Evolutionary conservation across 768 basidiomycete genomes (phyloP), one percentile per base, ranked within the genome.

Genomic region (Boletus sensibilis): DNA sequence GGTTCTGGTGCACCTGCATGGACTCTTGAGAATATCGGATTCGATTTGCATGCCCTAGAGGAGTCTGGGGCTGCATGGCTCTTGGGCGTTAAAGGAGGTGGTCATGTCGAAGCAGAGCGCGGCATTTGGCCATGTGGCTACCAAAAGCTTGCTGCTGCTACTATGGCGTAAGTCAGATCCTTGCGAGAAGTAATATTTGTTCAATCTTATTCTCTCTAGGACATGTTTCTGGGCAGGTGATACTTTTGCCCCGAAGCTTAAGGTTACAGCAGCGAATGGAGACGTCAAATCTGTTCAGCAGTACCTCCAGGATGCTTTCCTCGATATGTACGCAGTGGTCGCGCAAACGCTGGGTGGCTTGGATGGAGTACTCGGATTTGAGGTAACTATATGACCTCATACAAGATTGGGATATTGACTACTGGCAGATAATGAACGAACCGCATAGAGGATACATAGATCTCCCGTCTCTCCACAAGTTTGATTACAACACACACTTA

Each of bases 1-100:
- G 96, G 96, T 42, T 96, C 93, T 1, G 96, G 97, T 2, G 95
- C 96, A 0, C 97, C 97, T 1, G 93, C 91, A 4, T 99, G 97
- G 96, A 97, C 94, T 1, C 76, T 98, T 1, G 87, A 92, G 57
- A 72, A 82, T 11, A 88, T 86, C 9, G 97, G 96, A 0, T 93
- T 98, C 59, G 90, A 96, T 66, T 74, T 97, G 3, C 75, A 82
- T 41, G 82, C 83, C 1, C 75, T 98, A 4, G 93, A 95, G 59
- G 83, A 88, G 53, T 84, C 87, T 0, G 90, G 88, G 1, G 90
- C 94, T 0, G 96, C 94, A 0, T 98, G 95, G 86, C 74, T 96
- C 1, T 76, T 80, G 39, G 94, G 94, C 1, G 84, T 93, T 33
- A 82, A 82, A 57, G 85, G 88, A 47, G 86, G 87, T 38, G 89